Base-by-base conservation (phyloP, 2,329 filamentous ascomycete species). In the Fusarium proliferatum region DNA sequence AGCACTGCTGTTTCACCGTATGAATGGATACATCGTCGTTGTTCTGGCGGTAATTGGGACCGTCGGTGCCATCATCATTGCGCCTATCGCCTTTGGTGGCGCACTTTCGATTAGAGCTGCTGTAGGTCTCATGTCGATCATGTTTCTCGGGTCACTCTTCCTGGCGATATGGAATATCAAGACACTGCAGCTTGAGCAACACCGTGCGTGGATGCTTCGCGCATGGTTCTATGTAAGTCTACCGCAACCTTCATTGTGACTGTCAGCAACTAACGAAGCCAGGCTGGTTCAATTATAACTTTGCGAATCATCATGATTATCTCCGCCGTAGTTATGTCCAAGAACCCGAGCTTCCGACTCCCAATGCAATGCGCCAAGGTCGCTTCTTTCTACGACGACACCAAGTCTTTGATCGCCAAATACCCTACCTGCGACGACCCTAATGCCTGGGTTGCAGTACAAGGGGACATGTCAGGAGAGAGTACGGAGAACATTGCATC, bases 121-220 rank as follows among this genome's bases (percentile, higher is more conserved):
- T 5, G 75, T 86, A 1, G 85, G 85, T 0, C 55, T 85, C 0
- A 69, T 88, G 2, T 82, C 80, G 1, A 81, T 89, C 36, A 76
- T 84, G 21, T 87, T 87, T 1, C 76, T 86, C 0, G 74, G 78
- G 4, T 81, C 84, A 9, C 75, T 89, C 17, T 70, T 76, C 0
- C 69, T 91, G 41, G 86, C 89, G 2, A 85, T 85, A 36, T 82
- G 86, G 76, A 91, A 90, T 67, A 86, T 92, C 78, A 90, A 88
- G 78, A 80, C 82, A 2, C 77, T 91, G 6, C 89, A 91, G 74
- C 89, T 92, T 51, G 88, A 91, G 43, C 86, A 91, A 74, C 90
- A 91, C 65, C 84, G 89, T 1, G 87, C 87, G 9, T 91, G 89
- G 89, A 91, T 91, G 89, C 77, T 91, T 23, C 79, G 89, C 1